Percentiles rank a stretch among this genome's conserved stretches.
phyloP scores from a whole-genome alignment of 2,329 filamentous ascomycete genomes.

The Ascocoryne sarcoides region DNA sequence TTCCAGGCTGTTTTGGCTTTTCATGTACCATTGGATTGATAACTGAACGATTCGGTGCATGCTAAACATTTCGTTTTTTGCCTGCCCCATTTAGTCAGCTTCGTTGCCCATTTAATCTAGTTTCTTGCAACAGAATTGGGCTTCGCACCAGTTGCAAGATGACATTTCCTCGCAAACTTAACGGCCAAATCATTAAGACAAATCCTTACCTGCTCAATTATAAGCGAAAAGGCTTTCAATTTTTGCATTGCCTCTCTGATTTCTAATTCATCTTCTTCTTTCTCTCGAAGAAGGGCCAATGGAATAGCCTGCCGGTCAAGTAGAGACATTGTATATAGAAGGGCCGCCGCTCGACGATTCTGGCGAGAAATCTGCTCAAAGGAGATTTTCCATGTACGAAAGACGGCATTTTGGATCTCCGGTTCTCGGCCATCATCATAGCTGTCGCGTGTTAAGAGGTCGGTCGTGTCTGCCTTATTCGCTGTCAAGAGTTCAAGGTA shows the following conservation, averaged over 20 bases:
- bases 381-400: conserved; percentile 30
- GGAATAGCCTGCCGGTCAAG: conserved; percentile 18
- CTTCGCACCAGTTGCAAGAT: too few species aligned
- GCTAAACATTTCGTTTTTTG: too few species aligned
- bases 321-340: conserved; percentile 15
- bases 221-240: conserved; percentile 31
- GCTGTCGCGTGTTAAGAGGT: background rate
- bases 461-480: background rate
- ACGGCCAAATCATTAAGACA: background rate
- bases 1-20: too few species aligned
- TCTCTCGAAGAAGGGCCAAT: conserved; percentile 4
- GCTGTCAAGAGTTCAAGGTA: conserved; percentile 30
- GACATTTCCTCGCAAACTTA: background rate
- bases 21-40: too few species aligned
- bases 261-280: conserved; percentile 4
- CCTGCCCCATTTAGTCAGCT: too few species aligned
- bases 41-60: too few species aligned
- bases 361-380: conserved; percentile 29
- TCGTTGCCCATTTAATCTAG: too few species aligned
- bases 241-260: conserved; percentile 30
- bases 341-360: conserved; percentile 9
- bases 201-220: conserved; percentile 12
- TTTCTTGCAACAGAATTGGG: too few species aligned
- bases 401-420: conserved; percentile 28
- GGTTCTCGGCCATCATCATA: conserved; percentile 18